phyloP scores from a whole-genome alignment of 225 moss, liverwort and hornwort genomes.

The Sphagnum contortum region DNA sequence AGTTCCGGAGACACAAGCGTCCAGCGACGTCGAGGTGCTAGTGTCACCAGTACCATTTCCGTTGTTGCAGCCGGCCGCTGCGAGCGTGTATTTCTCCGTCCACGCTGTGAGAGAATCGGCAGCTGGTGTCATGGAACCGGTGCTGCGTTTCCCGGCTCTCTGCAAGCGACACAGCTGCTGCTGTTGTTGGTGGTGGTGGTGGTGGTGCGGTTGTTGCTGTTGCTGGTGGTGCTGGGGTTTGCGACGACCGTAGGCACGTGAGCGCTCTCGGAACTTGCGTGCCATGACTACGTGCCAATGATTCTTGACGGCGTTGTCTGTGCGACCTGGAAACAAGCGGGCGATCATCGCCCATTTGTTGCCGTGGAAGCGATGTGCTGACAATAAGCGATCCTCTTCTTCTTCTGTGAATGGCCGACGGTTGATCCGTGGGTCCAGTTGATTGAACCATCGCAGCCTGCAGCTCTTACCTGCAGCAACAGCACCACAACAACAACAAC shows the following conservation, averaged over 20 bases:
- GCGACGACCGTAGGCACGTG: constrained; percentile 70
- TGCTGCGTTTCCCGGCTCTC: neutral
- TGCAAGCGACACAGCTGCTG: neutral
- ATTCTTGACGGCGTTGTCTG: constrained; percentile 97
- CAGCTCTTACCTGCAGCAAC: constrained; percentile 81
- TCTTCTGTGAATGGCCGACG: constrained; percentile 87
- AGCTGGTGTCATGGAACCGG: constrained; percentile 15
- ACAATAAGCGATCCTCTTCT: constrained; percentile 79
- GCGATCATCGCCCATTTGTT: constrained; percentile 99
- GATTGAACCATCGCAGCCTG: constrained; percentile 92
- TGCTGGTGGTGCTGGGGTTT: constrained; percentile 54
- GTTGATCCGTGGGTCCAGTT: constrained; percentile 92
- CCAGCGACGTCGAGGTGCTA: constrained; percentile 3
- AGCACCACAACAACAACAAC: no score
- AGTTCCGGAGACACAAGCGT: constrained; percentile 18
- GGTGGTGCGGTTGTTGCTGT: no score
- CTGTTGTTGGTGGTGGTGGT: constrained; percentile 15
- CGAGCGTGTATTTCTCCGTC: constrained; percentile 70
- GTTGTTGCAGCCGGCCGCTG: neutral
- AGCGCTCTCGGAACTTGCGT: constrained; percentile 75
- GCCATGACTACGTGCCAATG: constrained; percentile 98
- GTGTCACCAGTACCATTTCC: neutral
- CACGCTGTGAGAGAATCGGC: constrained; percentile 75
- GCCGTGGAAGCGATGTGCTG: constrained; percentile 87
- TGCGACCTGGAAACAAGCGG: constrained; percentile 84